Evolutionary conservation across 495 filamentous ascomycete species (phyloP), one percentile per base, ranked within the genome.

Genomic region (Aspergillus campestris): DNA sequence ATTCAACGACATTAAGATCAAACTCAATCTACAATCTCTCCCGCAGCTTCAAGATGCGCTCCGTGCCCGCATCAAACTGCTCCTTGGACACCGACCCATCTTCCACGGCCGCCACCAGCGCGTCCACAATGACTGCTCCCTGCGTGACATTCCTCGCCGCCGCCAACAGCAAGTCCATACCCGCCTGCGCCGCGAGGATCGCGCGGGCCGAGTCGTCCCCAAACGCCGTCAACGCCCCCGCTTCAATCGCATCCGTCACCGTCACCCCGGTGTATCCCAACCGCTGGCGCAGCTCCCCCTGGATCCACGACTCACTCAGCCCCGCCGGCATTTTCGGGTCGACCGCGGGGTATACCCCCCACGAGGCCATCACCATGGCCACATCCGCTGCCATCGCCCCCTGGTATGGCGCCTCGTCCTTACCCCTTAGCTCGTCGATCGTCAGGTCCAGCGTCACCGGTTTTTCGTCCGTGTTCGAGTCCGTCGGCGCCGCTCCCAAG

Each of bases 211-310:
- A 38, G 40, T 57, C 45, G 30, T 55, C 39, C 0, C 62, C 62
- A 38, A 64, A 67, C 0, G 47, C 52, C 10, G 45, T 31, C 5
- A 67, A 33, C 3, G 57, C 56, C 2, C 63, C 64, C 1, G 64
- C 64, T 37, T 67, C 64, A 35, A 65, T 56, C 5, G 61, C 65
- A 42, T 66, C 65, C 12, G 55, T 65, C 12, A 69, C 54, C 11
- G 61, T 62, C 0, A 60, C 61, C 6, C 64, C 64, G 29, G 48
- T 36, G 34, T 58, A 67, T 0, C 61, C 63, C n/a, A 67, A 40
- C 10, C 63, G 39, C 5, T 32, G 51, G 11, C 61, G 54, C 12
- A 67, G 38, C 31, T 67, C 48, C 1, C 18, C 18, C 12, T 58
- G 45, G 2, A 67, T 46, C 52, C 59, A 62, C 13, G 49, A 50